Base-by-base conservation (phyloP, 192 early-diverging fungal genomes). In the Rhizoclosmatium sp. region DNA sequence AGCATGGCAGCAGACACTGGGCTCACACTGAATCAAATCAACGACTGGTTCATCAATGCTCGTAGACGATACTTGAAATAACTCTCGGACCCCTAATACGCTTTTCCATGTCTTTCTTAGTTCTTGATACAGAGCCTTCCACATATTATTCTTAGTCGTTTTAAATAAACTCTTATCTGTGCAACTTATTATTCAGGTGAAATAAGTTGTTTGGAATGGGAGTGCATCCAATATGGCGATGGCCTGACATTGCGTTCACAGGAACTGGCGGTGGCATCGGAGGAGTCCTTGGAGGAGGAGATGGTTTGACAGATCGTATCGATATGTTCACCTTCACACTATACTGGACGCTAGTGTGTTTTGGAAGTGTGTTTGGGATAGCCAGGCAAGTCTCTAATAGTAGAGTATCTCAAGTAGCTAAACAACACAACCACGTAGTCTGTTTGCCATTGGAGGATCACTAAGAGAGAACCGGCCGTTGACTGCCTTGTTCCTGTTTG, bases 41-140 rank as follows among this genome's bases (percentile, higher is more conserved):
- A 89, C 62, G 92, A 93, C 79, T 93, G 92, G 92, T 93, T 93
- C 66, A 93, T 93, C 41, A 93, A 93, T 80, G 92, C 92, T 0
- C 70, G 92, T 4, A 81, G 92, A n/a, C 82, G 92, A 31, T 80
- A 80, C 62, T 48, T 80, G 41, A 59, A 62, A 70, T 48, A 71
- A 7, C 7, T 10, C 7, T 69, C 10, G 44, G 44, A 62, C 19
- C 19, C 19, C 51, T 54, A 7, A 7, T 54, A 12, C 16, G 5
- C 51, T 54, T 54, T 54, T 54, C 16, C 16, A 7, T 54, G 51
- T 54, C 16, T 54, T 54, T 16, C 16, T 54, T 54, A 12, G 5
- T 54, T 54, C 16, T 54, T 54, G 16, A 54, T 54, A 54, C 51
- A 31, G 31, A 31, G 31, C 31, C 31, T 31, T 31, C 31, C 31